phyloP scores from a whole-genome alignment of 2,329 filamentous ascomycete genomes.

The Pseudocercospora pini-densiflorae region DNA sequence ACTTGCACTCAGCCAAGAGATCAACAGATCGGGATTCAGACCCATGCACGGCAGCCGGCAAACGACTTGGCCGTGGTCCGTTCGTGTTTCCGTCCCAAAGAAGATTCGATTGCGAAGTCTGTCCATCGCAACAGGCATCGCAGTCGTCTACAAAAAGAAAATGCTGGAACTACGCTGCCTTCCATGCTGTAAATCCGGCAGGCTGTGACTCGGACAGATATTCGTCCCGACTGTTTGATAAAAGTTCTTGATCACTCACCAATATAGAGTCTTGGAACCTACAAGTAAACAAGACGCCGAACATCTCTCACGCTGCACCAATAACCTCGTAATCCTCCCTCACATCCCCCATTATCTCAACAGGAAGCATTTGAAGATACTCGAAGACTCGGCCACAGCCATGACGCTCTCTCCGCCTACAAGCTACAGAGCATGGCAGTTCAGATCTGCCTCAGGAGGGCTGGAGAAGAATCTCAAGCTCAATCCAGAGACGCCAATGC shows the following conservation, averaged over 20 bases:
- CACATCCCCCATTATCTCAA: not conserved
- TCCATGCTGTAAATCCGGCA: too few relatives aligned
- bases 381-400: not conserved
- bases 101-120: too few relatives aligned
- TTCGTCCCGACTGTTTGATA: not conserved
- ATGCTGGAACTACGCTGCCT: too few relatives aligned
- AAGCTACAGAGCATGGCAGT: slow-evolving; percentile 65
- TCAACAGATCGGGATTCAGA: too few relatives aligned
- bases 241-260: too few relatives aligned
- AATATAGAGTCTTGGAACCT: not conserved
- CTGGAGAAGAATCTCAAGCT: slow-evolving; percentile 61
- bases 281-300: not conserved
- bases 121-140: too few relatives aligned
- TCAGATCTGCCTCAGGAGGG: slow-evolving; percentile 49
- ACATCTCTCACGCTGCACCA: not conserved
- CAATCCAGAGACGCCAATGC: slow-evolving; percentile 46
- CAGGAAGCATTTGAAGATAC: not conserved
- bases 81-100: too few relatives aligned
- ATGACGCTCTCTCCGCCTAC: slow-evolving; percentile 23
- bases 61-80: too few relatives aligned
- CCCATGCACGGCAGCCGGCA: too few relatives aligned
- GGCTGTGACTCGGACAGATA: too few relatives aligned
- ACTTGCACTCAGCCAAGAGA: too few relatives aligned
- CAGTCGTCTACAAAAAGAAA: too few relatives aligned
- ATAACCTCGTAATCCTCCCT: not conserved